Base-by-base conservation (phyloP, 495 filamentous ascomycete genomes). In the Lophium mytilinum region DNA sequence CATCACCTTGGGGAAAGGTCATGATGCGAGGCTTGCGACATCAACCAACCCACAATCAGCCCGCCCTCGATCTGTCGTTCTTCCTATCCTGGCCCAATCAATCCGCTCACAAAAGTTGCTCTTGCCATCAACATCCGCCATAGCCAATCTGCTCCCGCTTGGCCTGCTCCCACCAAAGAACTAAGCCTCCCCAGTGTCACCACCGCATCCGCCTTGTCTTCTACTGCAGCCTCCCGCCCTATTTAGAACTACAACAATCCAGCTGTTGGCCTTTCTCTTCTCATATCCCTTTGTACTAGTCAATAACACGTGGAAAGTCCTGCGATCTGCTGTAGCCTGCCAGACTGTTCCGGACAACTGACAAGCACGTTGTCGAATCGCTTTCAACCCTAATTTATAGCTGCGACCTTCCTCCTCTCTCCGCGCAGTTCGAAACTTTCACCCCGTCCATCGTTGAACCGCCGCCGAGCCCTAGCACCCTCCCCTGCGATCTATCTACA, bases 141-240 rank as follows among this genome's bases (percentile, higher is more conserved):
- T 8, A 9, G 19, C 15, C 21, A 48, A 48, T 14, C 41, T 45
- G 41, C 41, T 45, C 19, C 15, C 15, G 41, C 12, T 17, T 19
- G 19, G 45, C 45, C 45, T 30, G 24, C 24, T 30, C 24, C 24
- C 24, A 30, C 24, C 12, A 48, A 18, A 48, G 21, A 30, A 9
- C 45, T 30, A 24, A 48, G 17, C 45, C 45, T 48, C 45, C 37
- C 52, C 45, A 30, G 24, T 6, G 24, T 30, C 24, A 56, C 45
- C 51, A 11, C 43, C 62, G 51, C 53, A 18, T 24, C 53, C 58
- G 57, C 59, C 55, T 53, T 41, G 55, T 43, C 58, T 52, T 41
- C 19, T 40, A 24, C 62, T 57, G 39, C 62, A 57, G 53, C 57
- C 53, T 64, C 53, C 57, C 57, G 41, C 41, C 50, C 57, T 50